A percentile compares a stretch with the other conserved stretches of the same genome.
Evolutionary conservation across 352 stramenopile species (phyloP).

Genomic region (Poterioochromonas sp.): DNA sequence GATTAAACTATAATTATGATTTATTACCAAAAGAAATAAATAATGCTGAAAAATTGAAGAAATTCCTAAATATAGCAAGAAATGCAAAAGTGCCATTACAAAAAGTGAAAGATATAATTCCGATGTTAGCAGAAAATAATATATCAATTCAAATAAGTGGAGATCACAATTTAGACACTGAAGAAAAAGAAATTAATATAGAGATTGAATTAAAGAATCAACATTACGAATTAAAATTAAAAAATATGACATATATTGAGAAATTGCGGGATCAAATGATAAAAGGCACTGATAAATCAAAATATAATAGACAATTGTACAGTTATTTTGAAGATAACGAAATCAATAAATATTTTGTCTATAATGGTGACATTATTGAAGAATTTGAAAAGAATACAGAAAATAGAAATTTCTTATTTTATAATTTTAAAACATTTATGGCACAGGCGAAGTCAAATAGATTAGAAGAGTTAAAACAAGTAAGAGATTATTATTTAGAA

Average conservation of each 20-base stretch:
- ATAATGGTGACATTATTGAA: background rate
- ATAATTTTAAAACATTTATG: background rate
- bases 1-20: conserved; percentile 3
- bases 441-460: background rate
- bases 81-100: background rate
- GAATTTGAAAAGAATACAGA: background rate
- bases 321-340: background rate
- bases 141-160: background rate
- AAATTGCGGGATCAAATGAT: background rate
- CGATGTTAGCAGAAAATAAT: background rate
- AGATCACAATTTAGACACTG: background rate
- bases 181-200: background rate
- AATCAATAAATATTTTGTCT: background rate
- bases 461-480: background rate
- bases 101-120: background rate
- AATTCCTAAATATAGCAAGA: background rate
- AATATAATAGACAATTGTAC: background rate
- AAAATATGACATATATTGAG: background rate
- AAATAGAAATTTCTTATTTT: background rate
- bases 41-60: background rate
- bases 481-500: background rate
- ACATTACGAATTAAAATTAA: background rate
- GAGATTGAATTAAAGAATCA: background rate
- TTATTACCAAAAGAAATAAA: background rate
- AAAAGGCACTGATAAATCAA: background rate